Percentiles rank a stretch among this genome's conserved stretches.
Conservation (phyloP, 805 yeast genomes). For the Candida rishiriensis region DNA sequence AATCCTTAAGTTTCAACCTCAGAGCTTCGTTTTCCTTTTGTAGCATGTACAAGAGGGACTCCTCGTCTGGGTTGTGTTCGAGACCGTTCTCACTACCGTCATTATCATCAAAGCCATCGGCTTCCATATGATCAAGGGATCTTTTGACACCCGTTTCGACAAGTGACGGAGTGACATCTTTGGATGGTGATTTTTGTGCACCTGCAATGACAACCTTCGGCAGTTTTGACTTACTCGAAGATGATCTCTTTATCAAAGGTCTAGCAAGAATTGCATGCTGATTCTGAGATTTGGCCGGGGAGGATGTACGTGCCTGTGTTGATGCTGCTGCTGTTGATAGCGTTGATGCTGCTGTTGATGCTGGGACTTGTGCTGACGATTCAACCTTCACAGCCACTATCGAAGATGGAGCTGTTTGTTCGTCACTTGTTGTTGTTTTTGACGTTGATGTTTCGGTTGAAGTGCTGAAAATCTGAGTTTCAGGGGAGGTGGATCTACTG, state of each 20-base stretch:
- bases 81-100: not conserved
- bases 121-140: not conserved
- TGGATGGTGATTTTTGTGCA: not conserved
- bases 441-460: not conserved
- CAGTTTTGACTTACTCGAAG: not conserved
- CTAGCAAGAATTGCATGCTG: not conserved
- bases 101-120: not conserved
- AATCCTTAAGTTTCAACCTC: constrained; percentile 24
- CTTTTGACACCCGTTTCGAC: not conserved
- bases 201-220: not conserved
- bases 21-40: constrained; percentile 27
- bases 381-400: not conserved
- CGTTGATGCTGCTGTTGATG: not conserved
- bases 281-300: not conserved
- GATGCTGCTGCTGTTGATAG: not conserved
- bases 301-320: not conserved
- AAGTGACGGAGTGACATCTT: not conserved
- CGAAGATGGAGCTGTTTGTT: not conserved
- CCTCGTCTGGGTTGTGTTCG: constrained; percentile 6
- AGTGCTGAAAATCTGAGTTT: not conserved
- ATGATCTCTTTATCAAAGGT: not conserved
- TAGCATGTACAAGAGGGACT: constrained; percentile 7
- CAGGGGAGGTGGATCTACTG: not conserved
- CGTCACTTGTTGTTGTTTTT: not conserved
- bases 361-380: not conserved